Evolutionary conservation across 202 grass and related monocot genomes (phyloP), one percentile per base, ranked within the genome.

Genomic region (Eragrostis tef): DNA sequence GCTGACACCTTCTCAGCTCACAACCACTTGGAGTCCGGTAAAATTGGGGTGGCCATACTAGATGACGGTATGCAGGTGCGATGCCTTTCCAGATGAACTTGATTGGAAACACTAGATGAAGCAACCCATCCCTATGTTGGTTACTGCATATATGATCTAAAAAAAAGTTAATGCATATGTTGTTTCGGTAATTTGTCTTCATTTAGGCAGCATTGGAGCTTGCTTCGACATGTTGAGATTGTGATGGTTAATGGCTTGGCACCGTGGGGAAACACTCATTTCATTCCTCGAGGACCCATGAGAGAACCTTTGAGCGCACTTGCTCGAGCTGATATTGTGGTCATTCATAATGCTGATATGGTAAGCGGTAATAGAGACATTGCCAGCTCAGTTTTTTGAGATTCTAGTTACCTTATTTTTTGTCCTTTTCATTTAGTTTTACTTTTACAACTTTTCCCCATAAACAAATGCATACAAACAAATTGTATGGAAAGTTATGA

Each of bases 51-150:
- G 42, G 90, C 74, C 24, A 93, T 98, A 69, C 50, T 98, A 82
- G 94, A 98, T 57, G 94, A 98, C 44, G 94, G 94, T 67, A 94
- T 98, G 94, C 90, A 94, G 94, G 92, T 91, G 70, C 78, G 50
- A 83, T 76, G 64, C 43, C 17, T 64, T 83, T 42, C 19, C 4
- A 27, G 49, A 21, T 73, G 22, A 63, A 17, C 16, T 4, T 47
- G 36, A 21, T 68, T 69, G 63, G 6, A 22, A 29, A 16, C 47
- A 4, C 58, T 63, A 24, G 70, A 10, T 58, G 58, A 29, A 56
- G 46, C 12, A 16, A 71, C 25, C 5, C 20, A 70, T 71, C 54
- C 11, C 11, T 71, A 29, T 26, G 3, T 31, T 3, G 29, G 29
- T 31, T 77, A 13, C 48, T 10, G 27, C 62, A 64, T n/a, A 51